phyloP scores from a whole-genome alignment of 202 grass and related monocot species.

The Miscanthus sacchariflorus region DNA sequence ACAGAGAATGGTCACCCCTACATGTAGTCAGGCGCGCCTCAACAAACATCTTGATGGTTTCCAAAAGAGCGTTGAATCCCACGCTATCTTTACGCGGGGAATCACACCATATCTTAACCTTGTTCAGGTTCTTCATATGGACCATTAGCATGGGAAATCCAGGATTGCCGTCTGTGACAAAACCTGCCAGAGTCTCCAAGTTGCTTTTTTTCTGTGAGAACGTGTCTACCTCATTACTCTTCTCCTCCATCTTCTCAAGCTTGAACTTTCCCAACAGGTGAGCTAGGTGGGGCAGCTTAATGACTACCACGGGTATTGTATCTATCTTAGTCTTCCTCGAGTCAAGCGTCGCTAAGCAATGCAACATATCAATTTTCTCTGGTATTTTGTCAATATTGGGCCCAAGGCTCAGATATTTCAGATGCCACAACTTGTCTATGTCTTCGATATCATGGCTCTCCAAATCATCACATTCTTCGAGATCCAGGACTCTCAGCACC shows the following conservation, averaged over 20 bases:
- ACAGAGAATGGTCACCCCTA: background rate
- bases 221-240: background rate
- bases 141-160: background rate
- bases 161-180: background rate
- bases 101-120: no score
- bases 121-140: no score
- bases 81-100: no score
- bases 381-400: background rate
- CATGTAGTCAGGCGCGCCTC: no score
- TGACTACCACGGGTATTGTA: background rate
- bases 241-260: background rate
- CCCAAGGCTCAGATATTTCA: constrained; percentile 21
- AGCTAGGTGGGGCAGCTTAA: constrained; percentile 7
- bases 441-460: background rate
- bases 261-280: constrained; percentile 36
- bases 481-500: constrained; percentile 35
- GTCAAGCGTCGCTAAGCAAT: background rate
- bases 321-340: background rate
- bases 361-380: background rate
- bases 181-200: constrained; percentile 32
- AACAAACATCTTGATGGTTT: no score
- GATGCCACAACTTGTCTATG: constrained; percentile 21
- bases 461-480: constrained; percentile 31
- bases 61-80: no score
- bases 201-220: background rate